Evolutionary conservation across 164 flowering plant species (phyloP).

Genomic region (Stephania cephalantha): DNA sequence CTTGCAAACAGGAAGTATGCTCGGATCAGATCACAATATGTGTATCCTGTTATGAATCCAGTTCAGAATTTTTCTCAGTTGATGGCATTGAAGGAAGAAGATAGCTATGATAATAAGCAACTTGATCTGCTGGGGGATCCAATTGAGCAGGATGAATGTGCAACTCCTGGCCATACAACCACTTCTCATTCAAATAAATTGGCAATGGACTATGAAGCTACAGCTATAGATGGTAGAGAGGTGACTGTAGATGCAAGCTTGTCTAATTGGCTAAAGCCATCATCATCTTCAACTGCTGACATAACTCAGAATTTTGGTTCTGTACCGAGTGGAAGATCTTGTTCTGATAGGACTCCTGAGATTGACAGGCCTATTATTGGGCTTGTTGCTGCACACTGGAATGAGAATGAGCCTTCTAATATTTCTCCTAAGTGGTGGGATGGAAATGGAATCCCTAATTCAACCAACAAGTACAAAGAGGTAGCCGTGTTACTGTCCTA

Average conservation of each 20-base stretch:
- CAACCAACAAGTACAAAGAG: conserved; percentile 95
- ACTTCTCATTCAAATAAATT: neutral
- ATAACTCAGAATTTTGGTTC: conserved; percentile 10
- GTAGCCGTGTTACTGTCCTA: conserved; percentile 26
- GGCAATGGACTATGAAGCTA: conserved; percentile 8
- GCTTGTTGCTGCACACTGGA: conserved; percentile 77
- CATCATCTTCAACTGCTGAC: conserved; percentile 18
- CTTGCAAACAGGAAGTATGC: conserved; percentile 31
- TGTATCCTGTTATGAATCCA: conserved; percentile 51
- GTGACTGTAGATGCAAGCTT: conserved; percentile 44
- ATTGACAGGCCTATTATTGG: conserved; percentile 80
- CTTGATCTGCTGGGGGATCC: conserved; percentile 24
- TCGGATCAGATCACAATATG: conserved; percentile 70
- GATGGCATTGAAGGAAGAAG: conserved; percentile 42
- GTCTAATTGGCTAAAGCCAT: conserved; percentile 57
- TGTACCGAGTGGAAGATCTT: conserved; percentile 18
- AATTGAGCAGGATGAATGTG: conserved; percentile 19
- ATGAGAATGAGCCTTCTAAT: conserved; percentile 41
- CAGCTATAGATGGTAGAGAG: conserved; percentile 19
- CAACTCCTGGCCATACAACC: conserved; percentile 14
- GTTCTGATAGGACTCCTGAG: conserved; percentile 28
- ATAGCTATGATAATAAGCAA: conserved; percentile 12
- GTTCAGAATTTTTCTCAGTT: conserved; percentile 35
- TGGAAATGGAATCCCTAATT: conserved; percentile 96
- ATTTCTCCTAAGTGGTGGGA: conserved; percentile 70